Conservation (phyloP, 2,329 filamentous ascomycete genomes). For the Chrysosporium queenslandicum region DNA sequence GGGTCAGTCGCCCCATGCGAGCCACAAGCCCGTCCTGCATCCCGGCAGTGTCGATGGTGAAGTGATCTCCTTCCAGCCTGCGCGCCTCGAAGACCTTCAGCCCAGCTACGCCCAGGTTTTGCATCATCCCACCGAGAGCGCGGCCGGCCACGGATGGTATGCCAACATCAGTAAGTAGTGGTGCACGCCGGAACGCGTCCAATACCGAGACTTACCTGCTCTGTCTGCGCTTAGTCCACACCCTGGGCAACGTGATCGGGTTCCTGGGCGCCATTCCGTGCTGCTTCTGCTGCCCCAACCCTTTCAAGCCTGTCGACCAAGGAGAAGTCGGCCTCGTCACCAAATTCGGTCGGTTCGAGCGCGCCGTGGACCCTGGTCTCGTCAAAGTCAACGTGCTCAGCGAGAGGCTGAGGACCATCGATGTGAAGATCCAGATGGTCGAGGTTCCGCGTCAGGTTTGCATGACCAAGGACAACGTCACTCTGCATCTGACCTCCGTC, state of each 20-base stretch:
- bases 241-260: constrained; percentile 63
- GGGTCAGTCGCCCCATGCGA: neutral
- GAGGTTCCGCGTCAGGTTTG: constrained; percentile 91
- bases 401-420: constrained; percentile 79
- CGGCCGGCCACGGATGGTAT: constrained; percentile 75
- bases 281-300: constrained; percentile 87
- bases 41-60: constrained; percentile 20
- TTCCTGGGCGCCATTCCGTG: constrained; percentile 78
- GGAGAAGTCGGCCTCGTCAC: constrained; percentile 93
- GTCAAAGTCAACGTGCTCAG: constrained; percentile 96
- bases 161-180: constrained; percentile 61
- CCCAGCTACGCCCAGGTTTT: constrained; percentile 64
- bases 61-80: constrained; percentile 65
- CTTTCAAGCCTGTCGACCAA: constrained; percentile 84
- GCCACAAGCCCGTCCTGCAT: neutral
- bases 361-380: constrained; percentile 89
- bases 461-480: constrained; percentile 99
- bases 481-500: constrained; percentile 82
- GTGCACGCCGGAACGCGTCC: neutral
- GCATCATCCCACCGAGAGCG: constrained; percentile 52
- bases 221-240: constrained; percentile 48
- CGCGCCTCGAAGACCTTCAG: constrained; percentile 73
- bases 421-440: constrained; percentile 98
- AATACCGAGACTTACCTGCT: constrained; percentile 4
- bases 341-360: constrained; percentile 87